phyloP scores from a whole-genome alignment of 2,329 filamentous ascomycete genomes.

The Huntiella omanensis region DNA sequence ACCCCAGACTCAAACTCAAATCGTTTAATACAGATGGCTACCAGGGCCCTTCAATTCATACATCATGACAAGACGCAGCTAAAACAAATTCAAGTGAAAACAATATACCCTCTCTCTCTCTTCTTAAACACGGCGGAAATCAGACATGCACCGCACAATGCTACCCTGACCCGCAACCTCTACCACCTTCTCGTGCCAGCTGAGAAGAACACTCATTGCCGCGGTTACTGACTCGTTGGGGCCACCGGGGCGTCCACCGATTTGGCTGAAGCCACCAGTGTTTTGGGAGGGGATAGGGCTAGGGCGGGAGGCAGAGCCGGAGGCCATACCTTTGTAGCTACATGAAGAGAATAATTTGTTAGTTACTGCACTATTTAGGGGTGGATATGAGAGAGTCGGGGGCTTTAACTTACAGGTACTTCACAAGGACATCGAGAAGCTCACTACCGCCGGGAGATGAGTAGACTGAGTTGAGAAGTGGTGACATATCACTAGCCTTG shows the following conservation, averaged over 20 bases:
- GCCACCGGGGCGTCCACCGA: constrained; percentile 34
- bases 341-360: not conserved
- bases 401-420: constrained; percentile 59
- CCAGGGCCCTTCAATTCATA: not conserved
- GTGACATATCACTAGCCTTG: constrained; percentile 87
- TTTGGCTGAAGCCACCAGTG: constrained; percentile 70
- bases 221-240: constrained; percentile 54
- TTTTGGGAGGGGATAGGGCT: constrained; percentile 46
- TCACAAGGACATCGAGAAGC: constrained; percentile 83
- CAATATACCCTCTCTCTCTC: no score
- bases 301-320: constrained; percentile 22
- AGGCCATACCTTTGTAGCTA: constrained; percentile 81
- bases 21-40: constrained; percentile 3
- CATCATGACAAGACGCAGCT: not conserved
- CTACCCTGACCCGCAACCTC: constrained; percentile 82
- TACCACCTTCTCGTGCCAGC: constrained; percentile 97
- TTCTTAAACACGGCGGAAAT: constrained; percentile 55
- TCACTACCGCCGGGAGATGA: constrained; percentile 62
- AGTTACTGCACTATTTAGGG: not conserved
- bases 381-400: not conserved
- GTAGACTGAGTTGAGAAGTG: constrained; percentile 68
- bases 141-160: constrained; percentile 88
- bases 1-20: not conserved
- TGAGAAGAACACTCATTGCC: constrained; percentile 89
- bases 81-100: no score